These are phyloP conservation scores for Ophiostoma australiae DNA, from an alignment of 2,329 filamentous ascomycete species.

Conservation along the genomic window DNA sequence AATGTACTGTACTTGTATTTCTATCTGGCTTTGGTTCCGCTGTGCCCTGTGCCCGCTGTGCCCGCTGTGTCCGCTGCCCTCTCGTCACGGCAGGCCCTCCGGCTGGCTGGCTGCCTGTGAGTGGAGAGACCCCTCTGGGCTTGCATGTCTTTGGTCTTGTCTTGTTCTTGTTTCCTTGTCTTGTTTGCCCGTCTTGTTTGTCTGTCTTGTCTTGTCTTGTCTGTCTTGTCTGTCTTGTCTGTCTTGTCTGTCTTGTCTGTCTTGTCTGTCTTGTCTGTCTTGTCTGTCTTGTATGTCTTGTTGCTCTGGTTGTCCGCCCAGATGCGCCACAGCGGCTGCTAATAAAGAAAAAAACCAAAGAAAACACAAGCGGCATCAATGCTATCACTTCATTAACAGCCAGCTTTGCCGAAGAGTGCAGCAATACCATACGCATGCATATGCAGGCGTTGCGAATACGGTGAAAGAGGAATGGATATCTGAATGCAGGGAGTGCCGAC, in stretches of 20 bases:
- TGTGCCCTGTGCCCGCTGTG: constrained; percentile 2
- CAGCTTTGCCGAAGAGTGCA: constrained; percentile 9
- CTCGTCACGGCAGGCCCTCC: constrained; percentile 13
- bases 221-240: background rate
- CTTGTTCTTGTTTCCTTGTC: background rate
- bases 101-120: constrained; percentile 10
- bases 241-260: background rate
- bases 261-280: background rate
- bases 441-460: background rate
- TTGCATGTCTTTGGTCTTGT: constrained; percentile 4
- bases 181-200: background rate
- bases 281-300: background rate
- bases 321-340: constrained; percentile 5
- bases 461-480: background rate
- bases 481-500: too few species aligned
- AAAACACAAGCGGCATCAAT: background rate
- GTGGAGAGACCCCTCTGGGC: constrained; percentile 8
- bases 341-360: background rate
- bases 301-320: background rate
- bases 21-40: background rate
- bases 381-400: background rate
- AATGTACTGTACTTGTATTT: background rate
- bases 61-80: constrained; percentile 5
- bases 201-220: background rate
- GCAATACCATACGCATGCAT: constrained; percentile 1